Conservation (phyloP, 208 protist genomes). For the Acanthamoeba divionensis region DNA sequence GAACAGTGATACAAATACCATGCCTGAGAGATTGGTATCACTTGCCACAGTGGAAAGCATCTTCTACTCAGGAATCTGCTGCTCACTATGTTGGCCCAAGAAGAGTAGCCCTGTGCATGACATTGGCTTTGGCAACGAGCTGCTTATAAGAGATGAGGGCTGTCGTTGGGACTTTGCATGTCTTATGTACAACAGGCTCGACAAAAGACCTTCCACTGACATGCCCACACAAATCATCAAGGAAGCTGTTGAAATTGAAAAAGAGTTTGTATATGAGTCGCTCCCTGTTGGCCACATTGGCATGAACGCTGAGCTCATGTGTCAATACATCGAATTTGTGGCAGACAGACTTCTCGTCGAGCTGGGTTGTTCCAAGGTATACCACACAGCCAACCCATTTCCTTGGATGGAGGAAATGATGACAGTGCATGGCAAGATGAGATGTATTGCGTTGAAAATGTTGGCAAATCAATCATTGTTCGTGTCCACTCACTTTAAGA, state of each 20-base stretch:
- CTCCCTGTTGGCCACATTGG: slow-evolving; percentile 94
- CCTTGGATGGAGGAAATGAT: slow-evolving; percentile 99
- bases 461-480: too few species aligned
- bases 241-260: slow-evolving; percentile 95
- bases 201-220: slow-evolving; percentile 87
- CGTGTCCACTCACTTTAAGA: too few species aligned
- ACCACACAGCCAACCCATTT: slow-evolving; percentile 96
- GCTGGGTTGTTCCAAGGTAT: slow-evolving; percentile 92
- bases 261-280: slow-evolving; percentile 92
- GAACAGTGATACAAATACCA: slow-evolving; percentile 73
- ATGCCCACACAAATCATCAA: slow-evolving; percentile 84
- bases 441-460: too few species aligned
- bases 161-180: slow-evolving; percentile 97
- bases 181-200: slow-evolving; percentile 90
- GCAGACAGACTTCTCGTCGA: slow-evolving; percentile 95
- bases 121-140: slow-evolving; percentile 97
- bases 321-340: slow-evolving; percentile 98
- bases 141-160: slow-evolving; percentile 97
- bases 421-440: too few species aligned
- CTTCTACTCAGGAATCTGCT: slow-evolving; percentile 98
- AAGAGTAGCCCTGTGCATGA: slow-evolving; percentile 98
- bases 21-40: slow-evolving; percentile 94
- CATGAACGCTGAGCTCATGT: slow-evolving; percentile 97
- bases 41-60: slow-evolving; percentile 99
- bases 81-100: slow-evolving; percentile 99